Evolutionary conservation across 2,329 filamentous ascomycete genomes (phyloP).

Genomic region (Fusarium irregulare): DNA sequence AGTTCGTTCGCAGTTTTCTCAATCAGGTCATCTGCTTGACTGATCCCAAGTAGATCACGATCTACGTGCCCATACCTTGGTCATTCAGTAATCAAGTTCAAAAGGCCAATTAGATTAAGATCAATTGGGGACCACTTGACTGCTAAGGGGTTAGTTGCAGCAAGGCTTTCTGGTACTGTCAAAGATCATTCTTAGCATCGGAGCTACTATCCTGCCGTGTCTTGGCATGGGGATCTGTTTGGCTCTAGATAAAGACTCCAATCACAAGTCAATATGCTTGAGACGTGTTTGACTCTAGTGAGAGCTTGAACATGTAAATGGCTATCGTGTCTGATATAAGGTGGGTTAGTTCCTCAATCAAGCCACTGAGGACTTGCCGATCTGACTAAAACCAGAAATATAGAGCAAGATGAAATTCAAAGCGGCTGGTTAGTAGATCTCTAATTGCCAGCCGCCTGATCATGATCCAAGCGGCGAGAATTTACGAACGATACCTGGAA

Average conservation of each 20-base stretch:
- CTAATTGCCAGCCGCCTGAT: too few species aligned
- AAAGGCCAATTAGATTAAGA: neutral
- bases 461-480: too few species aligned
- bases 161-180: neutral
- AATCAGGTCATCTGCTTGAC: neutral
- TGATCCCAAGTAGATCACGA: neutral
- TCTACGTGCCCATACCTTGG: neutral
- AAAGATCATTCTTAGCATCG: neutral
- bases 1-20: neutral
- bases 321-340: neutral
- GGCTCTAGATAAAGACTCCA: too few species aligned
- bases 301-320: neutral
- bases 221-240: neutral
- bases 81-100: neutral
- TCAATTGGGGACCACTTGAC: too few species aligned
- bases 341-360: fast-evolving
- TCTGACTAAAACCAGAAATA: neutral
- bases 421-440: neutral
- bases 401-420: neutral
- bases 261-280: too few species aligned
- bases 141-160: too few species aligned
- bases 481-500: too few species aligned
- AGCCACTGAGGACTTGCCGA: neutral
- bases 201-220: neutral
- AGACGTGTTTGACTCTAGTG: too few species aligned